Evolutionary conservation across 768 basidiomycete genomes (phyloP).

Genomic region (Lactifluus volemus): DNA sequence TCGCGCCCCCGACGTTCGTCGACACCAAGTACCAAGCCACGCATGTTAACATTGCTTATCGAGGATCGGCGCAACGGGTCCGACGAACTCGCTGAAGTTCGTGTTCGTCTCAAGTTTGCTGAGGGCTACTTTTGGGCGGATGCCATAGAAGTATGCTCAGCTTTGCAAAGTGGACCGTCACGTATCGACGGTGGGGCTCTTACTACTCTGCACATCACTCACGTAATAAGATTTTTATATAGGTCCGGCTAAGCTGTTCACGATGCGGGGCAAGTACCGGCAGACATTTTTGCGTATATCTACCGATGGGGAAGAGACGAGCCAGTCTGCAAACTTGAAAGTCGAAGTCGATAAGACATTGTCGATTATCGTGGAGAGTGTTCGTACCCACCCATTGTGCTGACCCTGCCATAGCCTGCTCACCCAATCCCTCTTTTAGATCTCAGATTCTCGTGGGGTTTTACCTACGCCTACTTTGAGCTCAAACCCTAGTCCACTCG

Average conservation of each 20-base stretch:
- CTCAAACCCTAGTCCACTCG: neutral
- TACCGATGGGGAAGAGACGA: slow-evolving; percentile 13
- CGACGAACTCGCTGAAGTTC: slow-evolving; percentile 58
- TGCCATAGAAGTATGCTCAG: slow-evolving; percentile 50
- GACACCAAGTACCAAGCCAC: slow-evolving; percentile 20
- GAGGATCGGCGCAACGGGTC: slow-evolving; percentile 48
- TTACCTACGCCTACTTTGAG: neutral
- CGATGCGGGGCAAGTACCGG: slow-evolving; percentile 18
- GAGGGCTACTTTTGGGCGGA: slow-evolving; percentile 65
- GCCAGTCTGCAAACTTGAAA: slow-evolving; percentile 12
- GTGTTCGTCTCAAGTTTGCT: slow-evolving; percentile 42
- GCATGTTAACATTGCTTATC: slow-evolving; percentile 62
- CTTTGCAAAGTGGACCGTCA: slow-evolving; percentile 52
- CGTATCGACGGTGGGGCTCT: slow-evolving; percentile 53
- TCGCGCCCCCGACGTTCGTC: neutral
- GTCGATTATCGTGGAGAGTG: slow-evolving; percentile 10
- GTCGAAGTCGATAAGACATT: slow-evolving; percentile 10
- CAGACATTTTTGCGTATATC: slow-evolving; percentile 13
- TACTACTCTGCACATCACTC: neutral
- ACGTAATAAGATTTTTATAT: neutral
- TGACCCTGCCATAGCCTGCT: neutral
- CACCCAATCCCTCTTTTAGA: neutral
- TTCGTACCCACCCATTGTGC: neutral
- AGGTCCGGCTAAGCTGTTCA: slow-evolving; percentile 17
- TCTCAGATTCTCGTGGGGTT: neutral